Percentiles rank a stretch among this genome's conserved stretches.
Conservation (phyloP, 179 eudicot species). For the Patellifolia procumbens region DNA sequence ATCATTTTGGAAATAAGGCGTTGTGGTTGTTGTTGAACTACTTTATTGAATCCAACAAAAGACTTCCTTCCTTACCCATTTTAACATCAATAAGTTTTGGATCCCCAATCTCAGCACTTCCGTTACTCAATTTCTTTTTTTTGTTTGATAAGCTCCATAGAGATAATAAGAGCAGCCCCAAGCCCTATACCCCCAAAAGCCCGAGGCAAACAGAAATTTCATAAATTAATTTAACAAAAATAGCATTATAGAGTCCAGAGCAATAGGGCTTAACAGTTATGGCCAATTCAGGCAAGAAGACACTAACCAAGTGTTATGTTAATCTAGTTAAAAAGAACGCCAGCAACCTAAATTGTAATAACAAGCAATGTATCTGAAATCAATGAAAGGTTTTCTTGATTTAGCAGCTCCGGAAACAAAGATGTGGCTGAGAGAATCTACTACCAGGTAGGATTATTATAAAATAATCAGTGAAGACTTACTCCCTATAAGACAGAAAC, state of each 20-base stretch:
- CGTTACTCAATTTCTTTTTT: not conserved
- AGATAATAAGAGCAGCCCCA: not conserved
- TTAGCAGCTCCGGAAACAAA: not conserved
- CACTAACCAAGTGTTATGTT: not conserved
- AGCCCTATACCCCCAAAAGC: not conserved
- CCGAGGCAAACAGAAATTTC: too few species aligned
- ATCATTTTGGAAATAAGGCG: too few species aligned
- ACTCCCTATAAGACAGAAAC: constrained; percentile 76
- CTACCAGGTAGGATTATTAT: not conserved
- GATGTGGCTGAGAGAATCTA: not conserved
- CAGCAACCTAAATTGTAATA: not conserved
- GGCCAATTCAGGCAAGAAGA: not conserved
- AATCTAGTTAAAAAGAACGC: not conserved
- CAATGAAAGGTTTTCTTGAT: not conserved
- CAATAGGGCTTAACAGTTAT: not conserved
- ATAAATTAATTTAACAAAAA: too few species aligned
- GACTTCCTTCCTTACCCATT: not conserved
- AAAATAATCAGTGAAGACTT: constrained; percentile 27
- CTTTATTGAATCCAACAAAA: not conserved
- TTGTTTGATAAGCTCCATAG: not conserved
- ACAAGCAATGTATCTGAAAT: not conserved
- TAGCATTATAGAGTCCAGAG: not conserved
- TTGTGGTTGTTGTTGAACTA: too few species aligned
- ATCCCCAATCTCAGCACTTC: not conserved
- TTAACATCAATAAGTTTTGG: not conserved